Evolutionary conservation across 2,329 filamentous ascomycete genomes (phyloP).

Genomic region (Diaporthe eres): DNA sequence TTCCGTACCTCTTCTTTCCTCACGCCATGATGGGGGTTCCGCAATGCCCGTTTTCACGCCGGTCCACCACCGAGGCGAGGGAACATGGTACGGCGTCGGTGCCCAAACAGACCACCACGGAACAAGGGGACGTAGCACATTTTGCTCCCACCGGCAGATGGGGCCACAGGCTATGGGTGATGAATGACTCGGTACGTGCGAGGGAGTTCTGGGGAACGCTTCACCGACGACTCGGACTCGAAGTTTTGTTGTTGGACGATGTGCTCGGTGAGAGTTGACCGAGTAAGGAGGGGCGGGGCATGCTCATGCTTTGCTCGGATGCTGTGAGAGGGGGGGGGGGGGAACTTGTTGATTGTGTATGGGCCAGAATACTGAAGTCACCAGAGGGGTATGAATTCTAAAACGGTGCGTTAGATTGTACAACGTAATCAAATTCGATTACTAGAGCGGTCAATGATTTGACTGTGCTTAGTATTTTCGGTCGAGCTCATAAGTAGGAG

Average conservation of each 20-base stretch:
- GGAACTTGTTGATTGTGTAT: background rate
- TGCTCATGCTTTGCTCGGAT: background rate
- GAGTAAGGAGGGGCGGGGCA: background rate
- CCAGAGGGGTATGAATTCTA: no score
- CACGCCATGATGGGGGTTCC: background rate
- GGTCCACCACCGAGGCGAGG: background rate
- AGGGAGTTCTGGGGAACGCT: background rate
- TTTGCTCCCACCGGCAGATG: background rate
- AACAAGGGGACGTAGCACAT: background rate
- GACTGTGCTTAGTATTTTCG: background rate
- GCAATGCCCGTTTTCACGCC: background rate
- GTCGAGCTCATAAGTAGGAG: slow-evolving; percentile 7
- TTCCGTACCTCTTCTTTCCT: background rate
- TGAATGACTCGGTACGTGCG: slow-evolving; percentile 21
- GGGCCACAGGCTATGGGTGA: background rate
- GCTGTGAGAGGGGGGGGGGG: background rate
- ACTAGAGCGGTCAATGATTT: background rate
- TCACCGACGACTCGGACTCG: slow-evolving; percentile 25
- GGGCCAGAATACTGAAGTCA: background rate
- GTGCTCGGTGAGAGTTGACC: background rate
- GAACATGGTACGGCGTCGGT: slow-evolving; percentile 29
- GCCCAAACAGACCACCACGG: background rate
- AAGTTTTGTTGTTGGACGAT: background rate
- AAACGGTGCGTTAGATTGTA: no score
- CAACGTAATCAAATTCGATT: background rate